Evolutionary conservation across 192 early-diverging fungal genomes (phyloP).

Genomic region (Backusella luteola): DNA sequence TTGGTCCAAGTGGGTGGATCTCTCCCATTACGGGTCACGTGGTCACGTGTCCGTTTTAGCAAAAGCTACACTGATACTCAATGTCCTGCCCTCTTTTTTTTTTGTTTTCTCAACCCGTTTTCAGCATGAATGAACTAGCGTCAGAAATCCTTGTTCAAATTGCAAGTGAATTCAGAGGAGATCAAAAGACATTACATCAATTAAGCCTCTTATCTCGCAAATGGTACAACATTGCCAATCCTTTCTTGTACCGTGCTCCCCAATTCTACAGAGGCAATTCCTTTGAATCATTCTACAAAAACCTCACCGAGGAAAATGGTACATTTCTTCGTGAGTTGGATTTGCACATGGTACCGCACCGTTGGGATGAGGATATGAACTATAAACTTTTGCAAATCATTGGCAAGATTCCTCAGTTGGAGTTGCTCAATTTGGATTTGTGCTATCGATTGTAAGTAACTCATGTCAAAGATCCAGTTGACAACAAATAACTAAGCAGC

Average conservation of each 20-base stretch:
- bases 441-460: background rate
- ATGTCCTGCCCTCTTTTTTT: background rate
- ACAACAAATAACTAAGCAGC: background rate
- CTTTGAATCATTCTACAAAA: background rate
- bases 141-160: background rate
- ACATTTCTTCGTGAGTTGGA: background rate
- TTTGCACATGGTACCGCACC: slow-evolving; percentile 9
- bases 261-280: background rate
- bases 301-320: background rate
- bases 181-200: background rate
- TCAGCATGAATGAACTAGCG: background rate
- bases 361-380: background rate
- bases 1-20: too few species aligned
- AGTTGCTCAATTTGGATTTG: slow-evolving; percentile 11
- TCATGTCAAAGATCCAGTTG: background rate
- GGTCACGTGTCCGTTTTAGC: too few species aligned
- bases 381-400: background rate
- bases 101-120: background rate
- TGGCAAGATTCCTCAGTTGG: background rate
- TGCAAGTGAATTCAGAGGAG: background rate
- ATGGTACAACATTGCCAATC: background rate
- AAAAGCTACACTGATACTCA: too few species aligned
- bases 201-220: background rate
- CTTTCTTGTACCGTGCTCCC: background rate
- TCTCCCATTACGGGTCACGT: too few species aligned